phyloP scores from a whole-genome alignment of 306 rosid species.

The Dalbergia oliveri region DNA sequence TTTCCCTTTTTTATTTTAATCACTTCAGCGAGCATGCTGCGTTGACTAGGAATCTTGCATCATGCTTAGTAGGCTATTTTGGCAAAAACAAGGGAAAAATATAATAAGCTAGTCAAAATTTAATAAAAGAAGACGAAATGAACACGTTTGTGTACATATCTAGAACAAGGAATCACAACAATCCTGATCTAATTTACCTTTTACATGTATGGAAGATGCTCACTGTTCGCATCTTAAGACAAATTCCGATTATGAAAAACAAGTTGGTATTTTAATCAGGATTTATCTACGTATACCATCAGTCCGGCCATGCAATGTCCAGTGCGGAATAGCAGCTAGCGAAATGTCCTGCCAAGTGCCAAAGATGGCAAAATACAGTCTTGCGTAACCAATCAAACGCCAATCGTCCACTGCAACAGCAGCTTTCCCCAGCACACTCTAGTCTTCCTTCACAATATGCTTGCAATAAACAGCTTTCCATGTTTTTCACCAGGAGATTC shows the following conservation, averaged over 20 bases:
- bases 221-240: too few relatives aligned
- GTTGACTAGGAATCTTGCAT: too few relatives aligned
- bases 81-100: too few relatives aligned
- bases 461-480: not conserved
- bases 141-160: too few relatives aligned
- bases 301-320: not conserved
- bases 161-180: too few relatives aligned
- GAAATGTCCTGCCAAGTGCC: conserved; percentile 3
- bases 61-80: too few relatives aligned
- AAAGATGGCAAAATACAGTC: not conserved
- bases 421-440: not conserved
- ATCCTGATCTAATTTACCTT: too few relatives aligned
- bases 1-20: too few relatives aligned
- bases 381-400: not conserved
- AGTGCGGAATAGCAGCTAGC: conserved; percentile 1
- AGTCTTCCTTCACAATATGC: conserved; percentile 7
- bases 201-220: not conserved
- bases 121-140: too few relatives aligned
- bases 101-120: too few relatives aligned
- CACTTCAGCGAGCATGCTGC: too few relatives aligned
- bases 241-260: not conserved
- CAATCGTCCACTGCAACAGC: not conserved
- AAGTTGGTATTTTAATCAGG: not conserved
- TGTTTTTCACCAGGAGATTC: conserved; percentile 31
- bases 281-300: not conserved